These are phyloP conservation scores for Ormosia emarginata DNA, from an alignment of 306 rosid genomes.

Conservation along the genomic window DNA sequence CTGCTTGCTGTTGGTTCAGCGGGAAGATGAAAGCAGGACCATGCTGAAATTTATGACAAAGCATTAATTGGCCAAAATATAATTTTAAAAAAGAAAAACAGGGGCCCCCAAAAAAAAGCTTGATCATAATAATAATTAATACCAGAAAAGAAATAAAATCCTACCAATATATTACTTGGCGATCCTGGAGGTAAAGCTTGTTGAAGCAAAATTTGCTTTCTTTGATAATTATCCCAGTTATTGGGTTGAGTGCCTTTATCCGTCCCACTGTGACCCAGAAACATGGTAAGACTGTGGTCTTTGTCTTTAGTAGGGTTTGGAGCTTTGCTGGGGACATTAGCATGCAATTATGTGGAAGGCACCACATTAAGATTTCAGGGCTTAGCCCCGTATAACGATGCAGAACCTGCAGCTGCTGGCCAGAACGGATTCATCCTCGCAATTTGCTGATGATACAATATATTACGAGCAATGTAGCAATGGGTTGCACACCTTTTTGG, in stretches of 20 bases:
- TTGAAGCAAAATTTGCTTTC: constrained; percentile 81
- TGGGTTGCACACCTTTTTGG: constrained; percentile 94
- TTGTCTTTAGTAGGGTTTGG: constrained; percentile 63
- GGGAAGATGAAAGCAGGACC: constrained; percentile 91
- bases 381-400: constrained; percentile 72
- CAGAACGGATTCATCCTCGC: constrained; percentile 87
- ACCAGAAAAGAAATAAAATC: background rate
- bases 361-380: constrained; percentile 53
- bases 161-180: constrained; percentile 81
- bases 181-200: constrained; percentile 84
- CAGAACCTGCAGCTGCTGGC: constrained; percentile 90
- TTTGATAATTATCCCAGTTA: constrained; percentile 55
- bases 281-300: constrained; percentile 59
- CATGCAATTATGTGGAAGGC: constrained; percentile 65
- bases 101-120: background rate
- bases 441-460: constrained; percentile 70
- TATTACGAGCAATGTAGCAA: constrained; percentile 84
- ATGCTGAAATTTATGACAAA: constrained; percentile 49
- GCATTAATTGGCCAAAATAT: background rate
- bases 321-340: constrained; percentile 43
- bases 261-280: constrained; percentile 62
- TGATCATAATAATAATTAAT: too few species aligned
- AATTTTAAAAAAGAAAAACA: background rate
- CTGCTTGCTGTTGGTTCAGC: constrained; percentile 80
- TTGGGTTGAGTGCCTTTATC: constrained; percentile 66